Evolutionary conservation across 768 basidiomycete species (phyloP).

Genomic region (Zangia roseola): DNA sequence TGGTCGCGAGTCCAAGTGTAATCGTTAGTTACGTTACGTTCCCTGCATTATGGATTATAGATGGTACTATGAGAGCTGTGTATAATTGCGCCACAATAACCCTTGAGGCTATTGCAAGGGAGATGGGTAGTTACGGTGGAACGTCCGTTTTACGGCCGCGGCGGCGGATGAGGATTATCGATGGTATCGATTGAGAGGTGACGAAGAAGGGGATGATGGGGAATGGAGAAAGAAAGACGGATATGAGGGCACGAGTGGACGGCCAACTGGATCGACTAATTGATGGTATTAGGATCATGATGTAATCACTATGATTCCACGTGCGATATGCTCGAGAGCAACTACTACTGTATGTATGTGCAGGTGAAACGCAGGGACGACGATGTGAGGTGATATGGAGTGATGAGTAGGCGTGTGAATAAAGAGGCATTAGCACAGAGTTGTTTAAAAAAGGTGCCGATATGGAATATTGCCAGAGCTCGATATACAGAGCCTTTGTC

Average conservation of each 20-base stretch:
- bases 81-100: constrained; percentile 3
- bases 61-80: constrained; percentile 1
- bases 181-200: constrained; percentile 1
- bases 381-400: not conserved
- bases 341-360: too few relatives aligned
- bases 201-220: constrained; percentile 3
- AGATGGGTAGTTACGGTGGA: not conserved
- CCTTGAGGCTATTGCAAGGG: not conserved
- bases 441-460: constrained; percentile 37
- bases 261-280: constrained; percentile 1
- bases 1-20: too few relatives aligned
- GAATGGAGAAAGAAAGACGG: constrained; percentile 8
- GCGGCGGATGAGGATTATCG: not conserved
- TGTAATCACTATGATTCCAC: constrained; percentile 25
- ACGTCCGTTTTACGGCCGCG: constrained; percentile 17
- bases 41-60: constrained; percentile 9
- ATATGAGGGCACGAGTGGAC: constrained; percentile 21
- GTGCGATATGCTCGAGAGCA: constrained; percentile 15
- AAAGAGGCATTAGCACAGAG: constrained; percentile 27
- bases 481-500: constrained; percentile 41
- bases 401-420: constrained; percentile 29
- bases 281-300: constrained; percentile 18
- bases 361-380: not conserved
- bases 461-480: constrained; percentile 39
- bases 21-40: constrained; percentile 22